These are phyloP conservation scores for Phytophthora aleatoria DNA, from an alignment of 352 stramenopile genomes.

Conservation along the genomic window DNA sequence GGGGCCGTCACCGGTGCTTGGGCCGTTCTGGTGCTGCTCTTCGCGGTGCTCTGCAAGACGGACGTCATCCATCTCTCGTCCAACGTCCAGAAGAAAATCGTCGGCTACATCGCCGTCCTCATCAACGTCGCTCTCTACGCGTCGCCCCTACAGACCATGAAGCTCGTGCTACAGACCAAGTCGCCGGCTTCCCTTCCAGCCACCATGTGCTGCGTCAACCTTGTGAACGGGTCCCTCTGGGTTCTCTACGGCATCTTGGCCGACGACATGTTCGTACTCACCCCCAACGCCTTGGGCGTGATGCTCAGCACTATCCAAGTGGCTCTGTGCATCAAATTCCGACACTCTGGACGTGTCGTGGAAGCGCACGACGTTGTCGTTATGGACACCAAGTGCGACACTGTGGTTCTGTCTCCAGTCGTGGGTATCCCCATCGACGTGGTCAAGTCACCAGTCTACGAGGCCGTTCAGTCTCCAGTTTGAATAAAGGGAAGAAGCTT, in stretches of 20 bases:
- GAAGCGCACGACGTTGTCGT: slow-evolving; percentile 1
- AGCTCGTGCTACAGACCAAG: slow-evolving; percentile 35
- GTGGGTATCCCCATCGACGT: slow-evolving; percentile 5
- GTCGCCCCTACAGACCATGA: slow-evolving; percentile 36
- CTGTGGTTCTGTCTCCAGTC: slow-evolving; percentile 14
- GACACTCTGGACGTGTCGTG: slow-evolving; percentile 4
- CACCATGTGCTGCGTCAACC: slow-evolving; percentile 34
- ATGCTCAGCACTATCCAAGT: slow-evolving; percentile 39
- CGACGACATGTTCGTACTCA: slow-evolving; percentile 42
- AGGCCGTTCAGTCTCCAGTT: slow-evolving; percentile 22
- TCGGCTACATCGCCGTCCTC: slow-evolving; percentile 34
- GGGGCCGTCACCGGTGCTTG: slow-evolving; percentile 1
- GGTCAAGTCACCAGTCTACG: slow-evolving; percentile 24
- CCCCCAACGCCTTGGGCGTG: slow-evolving; percentile 35
- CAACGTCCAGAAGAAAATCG: slow-evolving; percentile 30
- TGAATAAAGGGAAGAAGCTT: not conserved
- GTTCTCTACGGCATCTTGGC: slow-evolving; percentile 27
- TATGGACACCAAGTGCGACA: slow-evolving; percentile 16
- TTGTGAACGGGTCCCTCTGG: slow-evolving; percentile 37
- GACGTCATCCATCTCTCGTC: slow-evolving; percentile 13
- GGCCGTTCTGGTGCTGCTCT: slow-evolving; percentile 17
- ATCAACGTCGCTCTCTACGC: slow-evolving; percentile 38
- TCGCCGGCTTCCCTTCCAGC: slow-evolving; percentile 35
- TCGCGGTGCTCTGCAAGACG: slow-evolving; percentile 23
- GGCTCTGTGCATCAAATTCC: slow-evolving; percentile 46